These are phyloP conservation scores for Saccharum officinarum DNA, from an alignment of 176 grass and related monocot species.

Conservation along the genomic window DNA sequence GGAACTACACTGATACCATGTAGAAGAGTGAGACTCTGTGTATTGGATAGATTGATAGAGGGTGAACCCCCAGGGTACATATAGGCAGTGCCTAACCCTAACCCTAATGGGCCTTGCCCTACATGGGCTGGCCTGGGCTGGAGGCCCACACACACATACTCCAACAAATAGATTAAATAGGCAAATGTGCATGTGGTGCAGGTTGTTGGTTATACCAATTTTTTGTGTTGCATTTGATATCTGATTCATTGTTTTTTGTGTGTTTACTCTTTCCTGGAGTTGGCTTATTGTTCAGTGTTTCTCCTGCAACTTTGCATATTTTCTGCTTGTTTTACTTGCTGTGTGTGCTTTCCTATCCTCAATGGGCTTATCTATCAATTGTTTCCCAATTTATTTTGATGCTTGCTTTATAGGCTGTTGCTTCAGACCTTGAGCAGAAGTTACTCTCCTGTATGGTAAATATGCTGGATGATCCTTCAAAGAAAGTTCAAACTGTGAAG, in stretches of 20 bases:
- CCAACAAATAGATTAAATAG: neutral
- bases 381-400: conserved; percentile 27
- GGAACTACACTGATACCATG: no score
- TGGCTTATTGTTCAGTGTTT: neutral
- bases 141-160: no score
- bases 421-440: conserved; percentile 64
- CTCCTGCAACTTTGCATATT: neutral
- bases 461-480: conserved; percentile 57
- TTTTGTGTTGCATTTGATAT: conserved; percentile 8
- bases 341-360: neutral
- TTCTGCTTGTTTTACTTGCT: conserved; percentile 14
- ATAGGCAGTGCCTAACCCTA: no score
- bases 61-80: no score
- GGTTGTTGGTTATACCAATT: neutral
- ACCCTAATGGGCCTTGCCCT: no score
- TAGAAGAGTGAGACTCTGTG: no score
- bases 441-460: conserved; percentile 56
- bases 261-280: neutral
- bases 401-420: conserved; percentile 41
- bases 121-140: no score
- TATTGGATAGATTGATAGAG: no score
- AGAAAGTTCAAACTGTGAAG: conserved; percentile 71
- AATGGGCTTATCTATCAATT: neutral
- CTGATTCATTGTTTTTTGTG: neutral
- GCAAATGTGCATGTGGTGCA: neutral